These are phyloP conservation scores for Blastomyces parvus DNA, from an alignment of 2,329 filamentous ascomycete species.

Conservation along the genomic window DNA sequence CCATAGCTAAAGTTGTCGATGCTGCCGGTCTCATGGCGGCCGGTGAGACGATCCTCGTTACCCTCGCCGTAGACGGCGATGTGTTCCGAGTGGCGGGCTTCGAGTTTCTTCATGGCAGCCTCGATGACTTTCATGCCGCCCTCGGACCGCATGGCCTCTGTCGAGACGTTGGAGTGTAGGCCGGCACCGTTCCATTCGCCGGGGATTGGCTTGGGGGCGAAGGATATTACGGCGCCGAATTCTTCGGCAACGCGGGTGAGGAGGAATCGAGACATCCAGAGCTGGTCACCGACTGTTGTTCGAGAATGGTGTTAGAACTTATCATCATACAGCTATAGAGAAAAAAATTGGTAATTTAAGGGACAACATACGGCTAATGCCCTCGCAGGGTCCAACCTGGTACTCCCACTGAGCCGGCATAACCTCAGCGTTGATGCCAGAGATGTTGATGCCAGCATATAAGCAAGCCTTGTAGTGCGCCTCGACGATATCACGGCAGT, in stretches of 20 bases:
- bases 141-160: constrained; percentile 75
- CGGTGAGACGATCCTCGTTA: constrained; percentile 89
- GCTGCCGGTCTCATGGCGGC: constrained; percentile 82
- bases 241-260: constrained; percentile 89
- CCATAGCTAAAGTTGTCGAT: constrained; percentile 93
- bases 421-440: constrained; percentile 97
- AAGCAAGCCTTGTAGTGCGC: constrained; percentile 85
- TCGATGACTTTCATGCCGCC: constrained; percentile 96
- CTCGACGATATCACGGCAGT: constrained; percentile 96
- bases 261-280: constrained; percentile 87
- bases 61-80: constrained; percentile 93
- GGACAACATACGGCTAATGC: constrained; percentile 63
- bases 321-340: too few relatives aligned
- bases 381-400: constrained; percentile 83
- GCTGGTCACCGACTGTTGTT: constrained; percentile 73
- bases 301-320: constrained; percentile 22
- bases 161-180: constrained; percentile 90
- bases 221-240: constrained; percentile 90
- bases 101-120: constrained; percentile 71
- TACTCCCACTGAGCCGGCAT: constrained; percentile 98
- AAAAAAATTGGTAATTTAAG: background rate
- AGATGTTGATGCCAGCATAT: constrained; percentile 85
- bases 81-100: constrained; percentile 68
- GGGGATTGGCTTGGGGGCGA: constrained; percentile 89
- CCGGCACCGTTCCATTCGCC: constrained; percentile 97